These are phyloP conservation scores for Cercospora sp. DNA, from an alignment of 2,329 filamentous ascomycete species.

Conservation along the genomic window DNA sequence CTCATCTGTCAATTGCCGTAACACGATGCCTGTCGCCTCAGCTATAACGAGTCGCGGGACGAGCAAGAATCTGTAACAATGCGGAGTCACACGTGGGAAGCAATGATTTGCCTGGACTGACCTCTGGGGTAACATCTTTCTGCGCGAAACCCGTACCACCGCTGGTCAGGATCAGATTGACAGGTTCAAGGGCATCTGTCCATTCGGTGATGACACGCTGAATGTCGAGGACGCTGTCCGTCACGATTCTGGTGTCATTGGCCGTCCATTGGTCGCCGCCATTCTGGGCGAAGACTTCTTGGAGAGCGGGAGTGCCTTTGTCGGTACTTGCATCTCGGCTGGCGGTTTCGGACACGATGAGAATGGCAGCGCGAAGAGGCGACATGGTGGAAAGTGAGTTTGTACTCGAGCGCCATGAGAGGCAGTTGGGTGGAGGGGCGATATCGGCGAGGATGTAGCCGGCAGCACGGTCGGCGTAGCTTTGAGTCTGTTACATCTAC, in stretches of 20 bases:
- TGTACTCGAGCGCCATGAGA: not conserved
- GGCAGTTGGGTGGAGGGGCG: not conserved
- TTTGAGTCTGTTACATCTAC: not conserved
- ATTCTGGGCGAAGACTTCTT: constrained; percentile 66
- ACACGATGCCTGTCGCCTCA: not conserved
- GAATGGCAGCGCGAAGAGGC: constrained; percentile 68
- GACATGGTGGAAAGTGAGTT: constrained; percentile 1
- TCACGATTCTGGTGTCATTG: constrained; percentile 69
- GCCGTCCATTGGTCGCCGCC: constrained; percentile 72
- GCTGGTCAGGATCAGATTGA: constrained; percentile 82
- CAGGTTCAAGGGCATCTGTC: constrained; percentile 61
- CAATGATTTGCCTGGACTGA: constrained; percentile 43
- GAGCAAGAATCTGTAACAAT: not conserved
- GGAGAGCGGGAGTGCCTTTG: constrained; percentile 66
- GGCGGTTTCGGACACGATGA: constrained; percentile 90
- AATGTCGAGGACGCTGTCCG: constrained; percentile 73
- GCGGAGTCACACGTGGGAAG: not conserved
- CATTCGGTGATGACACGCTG: constrained; percentile 70
- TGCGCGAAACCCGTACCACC: constrained; percentile 91
- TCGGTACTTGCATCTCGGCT: constrained; percentile 77
- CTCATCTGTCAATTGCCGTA: not conserved
- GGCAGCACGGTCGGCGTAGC: not conserved
- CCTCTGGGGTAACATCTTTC: constrained; percentile 85
- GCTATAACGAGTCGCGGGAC: not conserved
- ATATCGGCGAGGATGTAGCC: not conserved